Base-by-base conservation (phyloP, 1,284 basidiomycete species). In the Trametes hirsuta region DNA sequence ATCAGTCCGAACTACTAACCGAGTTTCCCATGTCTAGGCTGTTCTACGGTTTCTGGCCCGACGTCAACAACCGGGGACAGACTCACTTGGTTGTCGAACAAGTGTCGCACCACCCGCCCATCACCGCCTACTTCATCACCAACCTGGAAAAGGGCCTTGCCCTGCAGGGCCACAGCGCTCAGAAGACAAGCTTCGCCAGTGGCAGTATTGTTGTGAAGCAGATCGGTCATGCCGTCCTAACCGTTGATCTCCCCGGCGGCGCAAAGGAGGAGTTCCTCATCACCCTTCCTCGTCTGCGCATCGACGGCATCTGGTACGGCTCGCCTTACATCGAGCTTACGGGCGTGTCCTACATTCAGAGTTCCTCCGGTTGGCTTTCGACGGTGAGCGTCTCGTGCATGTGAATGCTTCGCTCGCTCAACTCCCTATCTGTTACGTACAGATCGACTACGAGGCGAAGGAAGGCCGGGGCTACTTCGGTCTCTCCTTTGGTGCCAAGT, bases 41-140 rank as follows among this genome's bases (percentile, higher is more conserved):
- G 41, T 98, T 98, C 80, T 95, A 95, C 67, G 97, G 97, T 49
- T 75, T 81, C 62, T 99, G 97, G 96, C 92, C 95, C 1, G 89
- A 92, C 71, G 78, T 80, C 64, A 78, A 86, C 62, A 87, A 85
- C n/a, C 87, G 90, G 22, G 93, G 93, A n/a, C 84, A 91, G 74
- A 96, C 94, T 14, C 81, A 82, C 47, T 84, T 99, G 34, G 84
- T 92, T 40, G 93, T 97, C n/a, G 97, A 99, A 79, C 97, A 99
- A 77, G 96, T 98, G 53, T 97, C 94, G 30, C 95, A 97, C 72
- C 95, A 97, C 75, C 95, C 95, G 3, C 93, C 94, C 6, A 90
- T 95, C 69, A 95, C 88, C 58, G 93, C 87, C 53, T 94, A 88
- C 79, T 84, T 86, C 75, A 92, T 99, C 67, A 84, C 88, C 76